These are phyloP conservation scores for Hortaea sp. DNA, from an alignment of 2,329 filamentous ascomycete species.

Conservation along the genomic window DNA sequence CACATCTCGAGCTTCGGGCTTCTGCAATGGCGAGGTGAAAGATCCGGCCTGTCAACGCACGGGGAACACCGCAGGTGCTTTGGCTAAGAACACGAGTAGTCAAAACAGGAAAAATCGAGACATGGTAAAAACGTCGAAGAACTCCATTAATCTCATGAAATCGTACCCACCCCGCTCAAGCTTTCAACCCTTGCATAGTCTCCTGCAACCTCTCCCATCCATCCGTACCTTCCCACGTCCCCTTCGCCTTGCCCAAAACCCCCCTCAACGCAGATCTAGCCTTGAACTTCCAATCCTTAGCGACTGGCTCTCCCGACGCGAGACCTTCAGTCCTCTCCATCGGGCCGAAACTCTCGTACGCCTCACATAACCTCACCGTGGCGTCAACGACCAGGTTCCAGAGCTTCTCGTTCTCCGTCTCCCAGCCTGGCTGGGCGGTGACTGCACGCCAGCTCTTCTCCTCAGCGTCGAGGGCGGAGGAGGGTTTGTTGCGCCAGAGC, in stretches of 20 bases:
- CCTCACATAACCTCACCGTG: conserved; percentile 71
- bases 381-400: conserved; percentile 67
- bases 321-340: conserved; percentile 43
- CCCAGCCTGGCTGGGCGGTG: conserved; percentile 44
- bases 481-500: conserved; percentile 61
- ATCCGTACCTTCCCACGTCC: conserved; percentile 67
- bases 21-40: too few species aligned
- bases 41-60: too few species aligned
- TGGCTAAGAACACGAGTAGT: too few species aligned
- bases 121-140: too few species aligned
- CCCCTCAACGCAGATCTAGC: conserved; percentile 73
- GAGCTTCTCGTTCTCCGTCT: conserved; percentile 48
- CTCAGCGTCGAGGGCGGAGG: conserved; percentile 66
- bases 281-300: conserved; percentile 79
- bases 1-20: too few species aligned
- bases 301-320: conserved; percentile 50
- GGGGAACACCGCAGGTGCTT: too few species aligned
- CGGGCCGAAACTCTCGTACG: conserved; percentile 63
- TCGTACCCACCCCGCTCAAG: conserved; percentile 3
- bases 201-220: conserved; percentile 55
- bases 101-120: too few species aligned
- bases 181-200: conserved; percentile 33
- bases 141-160: too few species aligned
- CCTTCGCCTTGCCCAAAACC: conserved; percentile 71
- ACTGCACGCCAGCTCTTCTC: conserved; percentile 84